Evolutionary conservation across 768 basidiomycete genomes (phyloP).

Genomic region (Tricholoma furcatifolium): DNA sequence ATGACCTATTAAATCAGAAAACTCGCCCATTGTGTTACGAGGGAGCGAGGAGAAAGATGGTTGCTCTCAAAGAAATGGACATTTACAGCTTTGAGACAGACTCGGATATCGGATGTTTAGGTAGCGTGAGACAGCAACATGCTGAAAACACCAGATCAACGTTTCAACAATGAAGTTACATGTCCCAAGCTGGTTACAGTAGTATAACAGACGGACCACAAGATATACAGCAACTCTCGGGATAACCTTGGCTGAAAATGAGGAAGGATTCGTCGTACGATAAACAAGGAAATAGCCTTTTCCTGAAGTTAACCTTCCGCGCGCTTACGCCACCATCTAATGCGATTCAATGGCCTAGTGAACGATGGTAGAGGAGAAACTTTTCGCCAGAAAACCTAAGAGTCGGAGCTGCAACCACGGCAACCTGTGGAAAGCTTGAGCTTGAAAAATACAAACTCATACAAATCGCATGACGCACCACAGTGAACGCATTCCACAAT

Average conservation of each 20-base stretch:
- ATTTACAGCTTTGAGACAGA: conserved; percentile 7
- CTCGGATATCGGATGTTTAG: conserved; percentile 3
- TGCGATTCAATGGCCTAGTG: too few species aligned
- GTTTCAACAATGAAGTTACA: conserved; percentile 2
- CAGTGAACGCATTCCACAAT: conserved; percentile 97
- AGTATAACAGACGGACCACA: neutral
- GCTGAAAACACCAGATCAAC: conserved; percentile 8
- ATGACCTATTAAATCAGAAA: conserved; percentile 36
- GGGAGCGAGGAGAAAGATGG: neutral
- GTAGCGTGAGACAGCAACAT: conserved; percentile 2
- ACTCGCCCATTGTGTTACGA: conserved; percentile 43
- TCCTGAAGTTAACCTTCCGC: neutral
- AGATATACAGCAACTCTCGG: neutral
- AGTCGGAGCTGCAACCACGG: conserved; percentile 89
- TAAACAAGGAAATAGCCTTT: neutral
- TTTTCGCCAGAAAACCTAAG: conserved; percentile 31
- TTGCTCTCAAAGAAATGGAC: neutral
- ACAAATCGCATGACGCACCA: conserved; percentile 53
- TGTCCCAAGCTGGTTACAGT: conserved; percentile 1
- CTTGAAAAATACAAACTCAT: conserved; percentile 8
- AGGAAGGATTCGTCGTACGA: neutral
- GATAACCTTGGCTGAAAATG: neutral
- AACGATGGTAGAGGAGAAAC: too few species aligned
- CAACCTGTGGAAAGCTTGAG: conserved; percentile 53
- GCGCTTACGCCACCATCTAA: too few species aligned